phyloP scores from a whole-genome alignment of 2,329 filamentous ascomycete species.

The Talaromyces funiculosus region DNA sequence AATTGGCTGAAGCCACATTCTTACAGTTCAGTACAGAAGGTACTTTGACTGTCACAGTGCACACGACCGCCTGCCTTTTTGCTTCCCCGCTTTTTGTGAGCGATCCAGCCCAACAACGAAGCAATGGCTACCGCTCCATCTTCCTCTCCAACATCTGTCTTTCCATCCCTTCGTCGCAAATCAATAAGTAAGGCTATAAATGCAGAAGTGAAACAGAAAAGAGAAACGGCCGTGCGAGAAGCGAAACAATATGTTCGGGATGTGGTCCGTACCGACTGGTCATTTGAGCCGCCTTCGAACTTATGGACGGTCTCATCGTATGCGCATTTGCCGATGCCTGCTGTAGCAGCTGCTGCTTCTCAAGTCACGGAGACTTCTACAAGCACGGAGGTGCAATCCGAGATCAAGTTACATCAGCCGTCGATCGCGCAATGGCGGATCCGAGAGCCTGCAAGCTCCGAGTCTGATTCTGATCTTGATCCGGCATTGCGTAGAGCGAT shows the following conservation, averaged over 20 bases:
- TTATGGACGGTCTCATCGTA: constrained; percentile 18
- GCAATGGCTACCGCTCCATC: constrained; percentile 10
- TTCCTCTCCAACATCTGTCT: constrained; percentile 14
- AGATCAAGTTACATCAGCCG: not conserved
- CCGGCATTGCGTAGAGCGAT: constrained; percentile 17
- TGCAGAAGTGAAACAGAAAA: constrained; percentile 23
- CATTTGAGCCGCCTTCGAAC: constrained; percentile 24
- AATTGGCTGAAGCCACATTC: not conserved
- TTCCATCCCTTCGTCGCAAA: constrained; percentile 20
- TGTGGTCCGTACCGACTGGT: constrained; percentile 40
- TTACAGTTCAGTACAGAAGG: not conserved
- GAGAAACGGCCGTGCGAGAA: constrained; percentile 36
- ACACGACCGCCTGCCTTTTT: constrained; percentile 1
- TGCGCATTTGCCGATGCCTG: constrained; percentile 9
- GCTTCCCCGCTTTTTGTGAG: not conserved
- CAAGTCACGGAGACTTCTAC: not conserved
- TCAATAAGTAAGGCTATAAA: constrained; percentile 15
- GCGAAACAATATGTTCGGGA: constrained; percentile 38
- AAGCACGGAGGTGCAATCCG: not conserved
- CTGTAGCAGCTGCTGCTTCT: not conserved
- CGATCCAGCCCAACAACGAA: not conserved
- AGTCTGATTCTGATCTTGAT: constrained; percentile 32
- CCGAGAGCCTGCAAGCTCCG: constrained; percentile 32
- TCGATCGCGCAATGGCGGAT: constrained; percentile 32
- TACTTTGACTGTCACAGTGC: not conserved